These are phyloP conservation scores for Tylopilus subfusipes DNA, from an alignment of 768 basidiomycete species.

Conservation along the genomic window DNA sequence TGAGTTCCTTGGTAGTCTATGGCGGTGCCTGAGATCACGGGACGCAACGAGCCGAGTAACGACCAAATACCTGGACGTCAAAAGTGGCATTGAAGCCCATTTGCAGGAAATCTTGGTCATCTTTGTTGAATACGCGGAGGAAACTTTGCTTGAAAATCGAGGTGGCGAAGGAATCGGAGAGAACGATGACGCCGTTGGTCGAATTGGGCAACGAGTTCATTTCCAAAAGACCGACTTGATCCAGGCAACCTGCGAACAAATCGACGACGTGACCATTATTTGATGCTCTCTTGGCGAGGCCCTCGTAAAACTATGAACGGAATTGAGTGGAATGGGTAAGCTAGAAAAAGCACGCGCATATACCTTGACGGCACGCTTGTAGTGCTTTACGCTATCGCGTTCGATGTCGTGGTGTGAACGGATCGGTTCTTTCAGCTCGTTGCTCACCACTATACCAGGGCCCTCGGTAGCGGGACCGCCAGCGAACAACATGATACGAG, in stretches of 20 bases:
- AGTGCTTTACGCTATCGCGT: conserved; percentile 93
- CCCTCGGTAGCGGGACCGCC: conserved; percentile 97
- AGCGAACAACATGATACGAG: conserved; percentile 92
- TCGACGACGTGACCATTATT: conserved; percentile 95
- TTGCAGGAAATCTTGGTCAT: conserved; percentile 84
- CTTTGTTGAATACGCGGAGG: conserved; percentile 88
- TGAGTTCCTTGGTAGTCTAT: conserved; percentile 97
- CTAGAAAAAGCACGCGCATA: conserved; percentile 9
- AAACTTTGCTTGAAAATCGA: conserved; percentile 99
- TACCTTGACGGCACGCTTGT: conserved; percentile 94
- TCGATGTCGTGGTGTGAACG: conserved; percentile 99
- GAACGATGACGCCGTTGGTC: conserved; percentile 93
- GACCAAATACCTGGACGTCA: conserved; percentile 77
- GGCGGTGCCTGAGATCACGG: conserved; percentile 1
- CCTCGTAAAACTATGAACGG: conserved; percentile 84
- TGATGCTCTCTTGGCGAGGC: conserved; percentile 86
- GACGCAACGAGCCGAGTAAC: neutral
- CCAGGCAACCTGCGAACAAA: conserved; percentile 93
- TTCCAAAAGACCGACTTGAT: conserved; percentile 95
- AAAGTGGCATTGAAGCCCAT: conserved; percentile 99
- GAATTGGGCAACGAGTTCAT: conserved; percentile 96
- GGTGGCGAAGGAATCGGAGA: conserved; percentile 95
- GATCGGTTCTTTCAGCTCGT: conserved; percentile 95
- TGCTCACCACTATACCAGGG: conserved; percentile 93
- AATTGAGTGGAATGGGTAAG: conserved; percentile 1